Percentiles rank a stretch among this genome's conserved stretches.
Conservation (phyloP, 345 rosid species). For the Moricandia moricandioides region DNA sequence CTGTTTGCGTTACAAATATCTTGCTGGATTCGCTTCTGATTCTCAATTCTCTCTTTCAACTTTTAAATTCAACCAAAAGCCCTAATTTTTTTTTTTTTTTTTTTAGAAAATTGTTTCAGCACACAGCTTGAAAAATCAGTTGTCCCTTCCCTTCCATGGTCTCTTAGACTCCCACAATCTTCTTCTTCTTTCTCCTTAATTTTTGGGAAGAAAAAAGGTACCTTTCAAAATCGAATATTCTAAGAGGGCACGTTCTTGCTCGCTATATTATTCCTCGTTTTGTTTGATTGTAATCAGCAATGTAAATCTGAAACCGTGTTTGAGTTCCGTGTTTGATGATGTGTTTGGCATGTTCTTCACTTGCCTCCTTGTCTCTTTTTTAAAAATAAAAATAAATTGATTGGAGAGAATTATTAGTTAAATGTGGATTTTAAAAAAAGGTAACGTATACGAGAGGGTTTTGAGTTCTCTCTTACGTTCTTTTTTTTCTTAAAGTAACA, state of each 20-base stretch:
- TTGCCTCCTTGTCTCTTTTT: not conserved
- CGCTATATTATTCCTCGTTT: constrained; percentile 9
- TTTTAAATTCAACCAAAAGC: not conserved
- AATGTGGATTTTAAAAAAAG: constrained; percentile 16
- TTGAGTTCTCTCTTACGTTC: constrained; percentile 27
- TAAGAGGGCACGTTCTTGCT: constrained; percentile 24
- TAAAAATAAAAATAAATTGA: not conserved
- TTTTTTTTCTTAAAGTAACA: constrained; percentile 5
- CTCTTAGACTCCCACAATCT: constrained; percentile 6
- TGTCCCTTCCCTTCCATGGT: not conserved
- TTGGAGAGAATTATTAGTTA: not conserved
- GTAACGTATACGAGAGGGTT: constrained; percentile 37
- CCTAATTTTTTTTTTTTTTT: constrained; percentile 9
- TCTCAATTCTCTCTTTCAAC: constrained; percentile 6
- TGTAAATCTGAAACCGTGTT: constrained; percentile 6
- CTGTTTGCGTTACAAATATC: constrained; percentile 19
- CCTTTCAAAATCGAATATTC: constrained; percentile 11
- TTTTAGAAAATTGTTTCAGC: constrained; percentile 6
- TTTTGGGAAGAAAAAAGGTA: constrained; percentile 11
- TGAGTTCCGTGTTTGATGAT: constrained; percentile 13
- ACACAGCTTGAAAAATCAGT: constrained; percentile 13
- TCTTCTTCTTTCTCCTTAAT: not conserved
- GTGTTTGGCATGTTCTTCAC: constrained; percentile 13
- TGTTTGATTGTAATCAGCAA: not conserved
- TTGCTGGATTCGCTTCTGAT: constrained; percentile 15